phyloP scores from a whole-genome alignment of 768 basidiomycete species.

The Coprinellus micaceus region DNA sequence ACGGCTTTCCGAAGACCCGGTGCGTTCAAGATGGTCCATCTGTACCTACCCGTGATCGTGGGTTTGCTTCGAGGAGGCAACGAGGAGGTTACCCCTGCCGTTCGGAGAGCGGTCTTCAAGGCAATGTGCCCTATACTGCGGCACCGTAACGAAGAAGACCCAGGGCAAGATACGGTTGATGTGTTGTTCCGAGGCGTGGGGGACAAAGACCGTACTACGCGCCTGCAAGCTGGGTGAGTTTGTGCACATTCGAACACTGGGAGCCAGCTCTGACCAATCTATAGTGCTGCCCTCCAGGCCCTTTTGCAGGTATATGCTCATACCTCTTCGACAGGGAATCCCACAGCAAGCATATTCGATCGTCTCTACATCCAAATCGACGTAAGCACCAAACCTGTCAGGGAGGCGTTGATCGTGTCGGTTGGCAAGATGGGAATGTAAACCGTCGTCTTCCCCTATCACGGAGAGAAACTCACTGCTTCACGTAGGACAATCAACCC shows the following conservation, averaged over 20 bases:
- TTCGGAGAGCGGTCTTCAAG: slow-evolving; percentile 42
- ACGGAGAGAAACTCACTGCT: background rate
- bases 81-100: slow-evolving; percentile 41
- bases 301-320: slow-evolving; percentile 35
- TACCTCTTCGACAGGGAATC: slow-evolving; percentile 23
- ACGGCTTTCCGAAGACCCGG: slow-evolving; percentile 20
- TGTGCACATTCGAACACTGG: too few species aligned
- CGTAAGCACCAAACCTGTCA: slow-evolving; percentile 39
- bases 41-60: slow-evolving; percentile 18
- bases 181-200: slow-evolving; percentile 47
- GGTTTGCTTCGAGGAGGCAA: slow-evolving; percentile 46
- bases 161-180: slow-evolving; percentile 29
- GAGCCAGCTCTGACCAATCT: background rate
- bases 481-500: slow-evolving; percentile 41
- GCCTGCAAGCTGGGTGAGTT: slow-evolving; percentile 69
- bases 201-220: slow-evolving; percentile 54
- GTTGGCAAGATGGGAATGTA: slow-evolving; percentile 56
- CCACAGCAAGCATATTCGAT: slow-evolving; percentile 40
- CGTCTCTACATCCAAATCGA: slow-evolving; percentile 49
- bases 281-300: slow-evolving; percentile 47
- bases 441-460: slow-evolving; percentile 8
- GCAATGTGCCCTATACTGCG: slow-evolving; percentile 39
- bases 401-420: slow-evolving; percentile 63
- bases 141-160: slow-evolving; percentile 35
- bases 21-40: background rate